Conservation (phyloP, 768 basidiomycete species). For the Mycena galopus region DNA sequence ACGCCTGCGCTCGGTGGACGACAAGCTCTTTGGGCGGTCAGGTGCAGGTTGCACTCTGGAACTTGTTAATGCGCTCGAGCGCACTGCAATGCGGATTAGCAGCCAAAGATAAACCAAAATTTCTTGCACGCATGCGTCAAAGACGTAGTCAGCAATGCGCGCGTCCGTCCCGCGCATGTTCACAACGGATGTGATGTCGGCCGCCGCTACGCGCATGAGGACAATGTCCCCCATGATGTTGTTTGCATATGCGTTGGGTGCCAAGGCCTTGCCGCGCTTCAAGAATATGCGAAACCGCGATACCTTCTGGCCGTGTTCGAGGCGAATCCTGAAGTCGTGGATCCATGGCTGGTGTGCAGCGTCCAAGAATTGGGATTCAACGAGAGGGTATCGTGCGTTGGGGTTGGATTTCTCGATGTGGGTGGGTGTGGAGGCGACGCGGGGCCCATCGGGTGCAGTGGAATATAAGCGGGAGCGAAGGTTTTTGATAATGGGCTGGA, state of each 20-base stretch:
- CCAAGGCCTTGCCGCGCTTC: neutral
- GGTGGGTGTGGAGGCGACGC: no score
- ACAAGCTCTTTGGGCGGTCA: slow-evolving; percentile 4
- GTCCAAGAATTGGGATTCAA: no score
- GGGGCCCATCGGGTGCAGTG: no score
- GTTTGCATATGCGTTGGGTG: slow-evolving; percentile 1
- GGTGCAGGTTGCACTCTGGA: slow-evolving; percentile 5
- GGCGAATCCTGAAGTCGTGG: no score
- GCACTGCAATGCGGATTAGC: neutral
- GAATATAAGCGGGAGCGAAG: no score
- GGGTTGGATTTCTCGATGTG: no score
- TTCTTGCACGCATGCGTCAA: neutral
- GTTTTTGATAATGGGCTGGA: no score
- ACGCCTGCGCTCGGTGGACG: neutral
- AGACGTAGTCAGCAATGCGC: slow-evolving; percentile 1
- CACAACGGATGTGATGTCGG: neutral
- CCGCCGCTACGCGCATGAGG: slow-evolving; percentile 2
- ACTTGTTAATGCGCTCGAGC: neutral
- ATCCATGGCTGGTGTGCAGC: no score
- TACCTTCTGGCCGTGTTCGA: neutral
- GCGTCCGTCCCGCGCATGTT: slow-evolving; percentile 5
- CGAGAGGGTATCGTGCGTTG: no score
- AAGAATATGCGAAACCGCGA: neutral
- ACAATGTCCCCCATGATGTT: slow-evolving; percentile 3
- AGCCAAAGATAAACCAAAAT: neutral